phyloP scores from a whole-genome alignment of 345 rosid genomes.

The Heritiera fomes region DNA sequence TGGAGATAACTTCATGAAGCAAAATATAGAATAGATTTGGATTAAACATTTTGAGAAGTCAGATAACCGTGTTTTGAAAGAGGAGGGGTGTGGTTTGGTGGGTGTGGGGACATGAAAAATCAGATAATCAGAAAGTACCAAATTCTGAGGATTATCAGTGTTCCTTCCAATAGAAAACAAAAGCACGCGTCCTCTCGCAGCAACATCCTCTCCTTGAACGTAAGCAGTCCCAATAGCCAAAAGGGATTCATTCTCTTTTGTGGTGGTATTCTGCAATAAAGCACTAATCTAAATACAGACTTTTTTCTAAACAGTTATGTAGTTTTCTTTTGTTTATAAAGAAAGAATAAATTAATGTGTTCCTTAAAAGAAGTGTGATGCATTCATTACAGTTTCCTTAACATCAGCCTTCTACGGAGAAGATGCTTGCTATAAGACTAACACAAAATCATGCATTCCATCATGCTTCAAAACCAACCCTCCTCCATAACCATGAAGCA shows the following conservation, averaged over 20 bases:
- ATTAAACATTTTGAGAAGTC: neutral
- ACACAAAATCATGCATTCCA: neutral
- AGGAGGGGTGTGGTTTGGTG: no score
- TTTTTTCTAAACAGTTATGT: neutral
- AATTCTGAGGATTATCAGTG: slow-evolving; percentile 59
- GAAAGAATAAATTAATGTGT: no score
- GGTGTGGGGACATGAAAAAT: no score
- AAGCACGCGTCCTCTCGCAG: slow-evolving; percentile 94
- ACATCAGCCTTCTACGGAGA: neutral
- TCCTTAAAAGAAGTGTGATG: neutral
- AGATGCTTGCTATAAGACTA: neutral
- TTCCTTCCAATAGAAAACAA: slow-evolving; percentile 69
- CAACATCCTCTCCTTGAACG: slow-evolving; percentile 99
- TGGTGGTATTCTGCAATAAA: slow-evolving; percentile 69
- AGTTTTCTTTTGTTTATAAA: no score
- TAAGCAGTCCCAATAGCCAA: slow-evolving; percentile 96
- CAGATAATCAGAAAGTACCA: slow-evolving; percentile 43
- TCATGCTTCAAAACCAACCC: slow-evolving; percentile 16
- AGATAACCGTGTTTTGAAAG: no score
- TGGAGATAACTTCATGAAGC: neutral
- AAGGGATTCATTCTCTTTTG: slow-evolving; percentile 82
- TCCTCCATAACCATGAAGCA: slow-evolving; percentile 10
- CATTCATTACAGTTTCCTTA: neutral
- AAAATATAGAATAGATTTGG: neutral
- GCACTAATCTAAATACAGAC: neutral